A percentile compares a stretch with the other conserved stretches of the same genome.
These are phyloP conservation scores for Mrakia blollopis DNA, from an alignment of 768 basidiomycete genomes.

Conservation along the genomic window DNA sequence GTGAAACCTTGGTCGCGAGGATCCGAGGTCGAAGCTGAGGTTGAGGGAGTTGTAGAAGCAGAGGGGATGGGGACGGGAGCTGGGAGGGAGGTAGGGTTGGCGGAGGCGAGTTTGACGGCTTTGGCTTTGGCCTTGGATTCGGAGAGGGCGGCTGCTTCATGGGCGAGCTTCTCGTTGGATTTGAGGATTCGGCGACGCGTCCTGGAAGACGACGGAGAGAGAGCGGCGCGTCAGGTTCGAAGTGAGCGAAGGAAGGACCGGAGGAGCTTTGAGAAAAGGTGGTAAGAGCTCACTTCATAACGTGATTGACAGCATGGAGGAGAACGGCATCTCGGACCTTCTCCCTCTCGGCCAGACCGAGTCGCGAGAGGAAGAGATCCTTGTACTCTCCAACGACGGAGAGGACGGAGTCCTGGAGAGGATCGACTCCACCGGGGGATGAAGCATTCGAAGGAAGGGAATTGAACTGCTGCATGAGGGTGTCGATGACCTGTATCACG, in stretches of 20 bases:
- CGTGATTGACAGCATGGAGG: slow-evolving; percentile 80
- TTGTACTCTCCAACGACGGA: slow-evolving; percentile 57
- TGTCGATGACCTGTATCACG: slow-evolving; percentile 39
- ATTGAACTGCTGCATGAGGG: slow-evolving; percentile 55
- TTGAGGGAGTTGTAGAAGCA: slow-evolving; percentile 43
- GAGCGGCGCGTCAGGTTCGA: neutral
- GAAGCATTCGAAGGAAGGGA: slow-evolving; percentile 26
- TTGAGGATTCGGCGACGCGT: slow-evolving; percentile 84
- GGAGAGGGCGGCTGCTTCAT: slow-evolving; percentile 52
- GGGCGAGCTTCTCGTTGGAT: slow-evolving; percentile 86
- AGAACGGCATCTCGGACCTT: slow-evolving; percentile 63
- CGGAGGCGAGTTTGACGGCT: slow-evolving; percentile 28
- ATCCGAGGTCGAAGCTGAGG: slow-evolving; percentile 19
- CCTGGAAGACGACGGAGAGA: slow-evolving; percentile 48
- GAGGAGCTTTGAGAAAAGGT: neutral
- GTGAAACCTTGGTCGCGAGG: slow-evolving; percentile 94
- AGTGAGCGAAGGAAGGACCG: neutral
- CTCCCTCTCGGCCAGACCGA: slow-evolving; percentile 61
- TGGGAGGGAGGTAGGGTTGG: slow-evolving; percentile 36
- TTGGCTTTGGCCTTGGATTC: slow-evolving; percentile 44
- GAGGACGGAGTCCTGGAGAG: slow-evolving; percentile 43
- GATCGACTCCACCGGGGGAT: neutral
- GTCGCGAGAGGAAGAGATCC: slow-evolving; percentile 70
- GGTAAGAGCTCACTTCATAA: slow-evolving; percentile 63
- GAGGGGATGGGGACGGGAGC: slow-evolving; percentile 54